These are phyloP conservation scores for Circinella minor DNA, from an alignment of 371 early-diverging fungal genomes.

Conservation along the genomic window DNA sequence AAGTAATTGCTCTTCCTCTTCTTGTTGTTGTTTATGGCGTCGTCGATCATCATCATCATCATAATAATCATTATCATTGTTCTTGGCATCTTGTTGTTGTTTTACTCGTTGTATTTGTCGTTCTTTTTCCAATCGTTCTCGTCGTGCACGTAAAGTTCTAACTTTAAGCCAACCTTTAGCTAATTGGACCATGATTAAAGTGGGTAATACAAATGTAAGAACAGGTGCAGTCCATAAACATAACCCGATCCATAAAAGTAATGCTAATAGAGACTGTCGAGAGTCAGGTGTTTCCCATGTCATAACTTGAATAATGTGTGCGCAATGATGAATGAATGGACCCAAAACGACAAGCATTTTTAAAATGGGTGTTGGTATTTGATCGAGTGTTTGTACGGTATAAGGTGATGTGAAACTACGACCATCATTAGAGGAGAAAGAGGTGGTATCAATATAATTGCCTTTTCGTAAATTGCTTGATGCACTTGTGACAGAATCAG, in stretches of 20 bases:
- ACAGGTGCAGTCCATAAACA: slow-evolving; percentile 43
- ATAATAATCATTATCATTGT: slow-evolving; percentile 28
- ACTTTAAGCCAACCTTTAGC: slow-evolving; percentile 35
- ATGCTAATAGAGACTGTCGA: slow-evolving; percentile 30
- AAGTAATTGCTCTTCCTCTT: slow-evolving; percentile 33
- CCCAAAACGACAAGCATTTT: slow-evolving; percentile 35
- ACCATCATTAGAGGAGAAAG: background rate
- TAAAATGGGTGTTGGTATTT: slow-evolving; percentile 47
- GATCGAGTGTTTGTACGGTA: slow-evolving; percentile 36
- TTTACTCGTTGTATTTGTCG: slow-evolving; percentile 24
- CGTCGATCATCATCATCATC: slow-evolving; percentile 17
- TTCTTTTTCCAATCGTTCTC: slow-evolving; percentile 35
- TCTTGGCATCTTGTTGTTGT: slow-evolving; percentile 21
- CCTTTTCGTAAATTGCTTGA: background rate
- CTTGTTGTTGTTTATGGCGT: slow-evolving; percentile 21
- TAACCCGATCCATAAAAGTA: slow-evolving; percentile 30
- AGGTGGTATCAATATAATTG: background rate
- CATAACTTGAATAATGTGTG: slow-evolving; percentile 21
- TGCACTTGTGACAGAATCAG: slow-evolving; percentile 10
- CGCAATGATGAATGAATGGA: slow-evolving; percentile 24
- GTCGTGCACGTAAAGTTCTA: slow-evolving; percentile 24
- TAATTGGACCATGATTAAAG: slow-evolving; percentile 28
- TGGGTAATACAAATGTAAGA: slow-evolving; percentile 34
- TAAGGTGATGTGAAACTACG: slow-evolving; percentile 45
- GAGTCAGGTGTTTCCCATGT: slow-evolving; percentile 34